A percentile compares a stretch with the other conserved stretches of the same genome.
Evolutionary conservation across 768 basidiomycete species (phyloP).

Genomic region (Tricholoma saponaceum): DNA sequence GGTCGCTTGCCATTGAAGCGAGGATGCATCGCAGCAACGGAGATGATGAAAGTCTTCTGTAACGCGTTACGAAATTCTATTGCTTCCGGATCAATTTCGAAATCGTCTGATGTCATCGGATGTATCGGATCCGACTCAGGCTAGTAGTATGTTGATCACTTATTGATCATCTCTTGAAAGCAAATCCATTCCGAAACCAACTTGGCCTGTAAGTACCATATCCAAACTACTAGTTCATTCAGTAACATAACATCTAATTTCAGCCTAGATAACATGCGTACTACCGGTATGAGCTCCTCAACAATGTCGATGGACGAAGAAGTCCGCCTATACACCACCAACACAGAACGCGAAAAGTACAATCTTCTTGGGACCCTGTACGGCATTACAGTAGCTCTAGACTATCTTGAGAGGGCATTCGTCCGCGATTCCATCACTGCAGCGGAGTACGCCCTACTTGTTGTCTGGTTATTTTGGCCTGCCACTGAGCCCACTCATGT

Average conservation of each 20-base stretch:
- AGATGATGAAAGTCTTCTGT: too few relatives aligned
- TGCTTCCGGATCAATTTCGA: too few relatives aligned
- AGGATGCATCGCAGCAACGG: too few relatives aligned
- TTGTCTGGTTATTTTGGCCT: not conserved
- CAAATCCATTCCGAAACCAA: too few relatives aligned
- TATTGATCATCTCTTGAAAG: too few relatives aligned
- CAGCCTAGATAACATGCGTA: not conserved
- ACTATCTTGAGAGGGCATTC: slow-evolving; percentile 95
- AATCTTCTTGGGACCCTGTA: slow-evolving; percentile 90
- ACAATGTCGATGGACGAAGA: slow-evolving; percentile 78
- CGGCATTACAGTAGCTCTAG: slow-evolving; percentile 85
- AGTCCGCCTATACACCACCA: slow-evolving; percentile 81
- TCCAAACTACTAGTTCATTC: too few relatives aligned
- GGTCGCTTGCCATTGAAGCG: not conserved
- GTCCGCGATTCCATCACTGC: slow-evolving; percentile 90
- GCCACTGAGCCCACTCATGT: slow-evolving; percentile 19
- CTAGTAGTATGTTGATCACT: too few relatives aligned
- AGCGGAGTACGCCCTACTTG: slow-evolving; percentile 67
- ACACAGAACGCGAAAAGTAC: slow-evolving; percentile 85
- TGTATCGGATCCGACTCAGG: too few relatives aligned
- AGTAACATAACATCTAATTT: too few relatives aligned
- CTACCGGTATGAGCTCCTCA: slow-evolving; percentile 8
- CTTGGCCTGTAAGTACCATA: too few relatives aligned
- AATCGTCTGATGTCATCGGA: too few relatives aligned
- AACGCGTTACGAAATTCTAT: too few relatives aligned